Evolutionary conservation across 495 filamentous ascomycete genomes (phyloP), one percentile per base, ranked within the genome.

Genomic region (Xylaria venustula): DNA sequence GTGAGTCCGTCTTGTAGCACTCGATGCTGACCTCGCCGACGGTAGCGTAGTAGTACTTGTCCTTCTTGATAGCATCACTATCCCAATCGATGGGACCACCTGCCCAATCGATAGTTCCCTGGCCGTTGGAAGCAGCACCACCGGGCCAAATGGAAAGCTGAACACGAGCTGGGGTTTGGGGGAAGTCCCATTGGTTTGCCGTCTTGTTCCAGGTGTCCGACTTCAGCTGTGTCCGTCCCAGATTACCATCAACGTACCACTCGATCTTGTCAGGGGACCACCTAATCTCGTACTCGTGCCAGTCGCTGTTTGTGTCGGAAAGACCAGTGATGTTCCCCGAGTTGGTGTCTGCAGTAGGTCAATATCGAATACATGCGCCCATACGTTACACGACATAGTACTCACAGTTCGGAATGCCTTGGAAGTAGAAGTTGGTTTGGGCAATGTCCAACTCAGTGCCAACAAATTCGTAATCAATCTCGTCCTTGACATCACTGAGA

Each of bases 101-200:
- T 14, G 94, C 88, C 94, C 94, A 98, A 48, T 85, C 83, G 62
- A 97, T 85, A 15, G 94, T 98, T 61, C 95, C 94, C 67, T 87
- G 56, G 26, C 84, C 89, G 70, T 96, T 97, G 73, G 83, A 82
- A 20, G 86, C 73, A 47, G 87, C 81, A 67, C 94, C 94, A 63
- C 90, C 94, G 59, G 94, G 95, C 94, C 94, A 98, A 70, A 98
- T 85, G 12, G 95, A 98, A 62, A 98, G 80, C 78, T 97, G 90
- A 52, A 98, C 84, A 63, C 94, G 90, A n/a, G 95, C 74, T 2
- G 94, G 94, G 2, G 91, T 96, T 76, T 97, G 94, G 17, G 94
- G 94, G 81, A 84, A 98, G 66, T 89, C 79, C 84, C 88, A 98
- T 67, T 85, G 86, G 73, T 93, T 90, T 64, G 85, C 68, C 7